phyloP scores from a whole-genome alignment of 1,139 yeast genomes.

The Blastobotrys aristatus region DNA sequence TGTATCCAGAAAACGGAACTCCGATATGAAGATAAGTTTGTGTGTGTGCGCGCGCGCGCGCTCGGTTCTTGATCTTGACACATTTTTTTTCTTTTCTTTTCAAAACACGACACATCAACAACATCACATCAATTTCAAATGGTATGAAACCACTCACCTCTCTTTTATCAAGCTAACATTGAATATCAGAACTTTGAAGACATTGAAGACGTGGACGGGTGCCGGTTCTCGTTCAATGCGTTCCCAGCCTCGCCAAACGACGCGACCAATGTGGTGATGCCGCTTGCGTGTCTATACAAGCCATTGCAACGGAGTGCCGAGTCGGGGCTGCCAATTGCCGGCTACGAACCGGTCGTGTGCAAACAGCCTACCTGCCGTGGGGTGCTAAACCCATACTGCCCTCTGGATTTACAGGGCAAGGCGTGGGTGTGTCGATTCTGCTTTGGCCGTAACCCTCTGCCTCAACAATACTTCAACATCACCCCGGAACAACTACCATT shows the following conservation, averaged over 20 bases:
- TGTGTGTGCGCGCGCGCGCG: not conserved
- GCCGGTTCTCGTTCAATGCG: slow-evolving; percentile 62
- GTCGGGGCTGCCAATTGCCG: slow-evolving; percentile 35
- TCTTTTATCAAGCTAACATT: not conserved
- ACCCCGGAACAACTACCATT: slow-evolving; percentile 27
- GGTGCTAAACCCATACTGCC: slow-evolving; percentile 55
- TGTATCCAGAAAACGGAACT: too few species aligned
- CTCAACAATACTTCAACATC: slow-evolving; percentile 28
- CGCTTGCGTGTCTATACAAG: slow-evolving; percentile 60
- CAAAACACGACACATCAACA: not conserved
- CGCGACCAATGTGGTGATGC: slow-evolving; percentile 54
- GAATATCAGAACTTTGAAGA: slow-evolving; percentile 45
- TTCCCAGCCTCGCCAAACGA: slow-evolving; percentile 58
- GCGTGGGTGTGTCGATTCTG: slow-evolving; percentile 67
- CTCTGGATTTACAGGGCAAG: slow-evolving; percentile 39
- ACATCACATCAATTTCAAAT: not conserved
- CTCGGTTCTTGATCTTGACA: not conserved
- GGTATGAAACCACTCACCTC: not conserved
- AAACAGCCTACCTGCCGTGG: slow-evolving; percentile 48
- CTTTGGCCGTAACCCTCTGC: slow-evolving; percentile 49
- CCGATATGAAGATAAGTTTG: too few species aligned
- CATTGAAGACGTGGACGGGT: slow-evolving; percentile 63
- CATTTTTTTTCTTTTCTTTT: not conserved
- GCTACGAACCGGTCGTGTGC: slow-evolving; percentile 47
- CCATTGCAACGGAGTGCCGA: slow-evolving; percentile 52